These are phyloP conservation scores for Solanum lignicaule DNA, from an alignment of 257 asterid genomes.

Conservation along the genomic window DNA sequence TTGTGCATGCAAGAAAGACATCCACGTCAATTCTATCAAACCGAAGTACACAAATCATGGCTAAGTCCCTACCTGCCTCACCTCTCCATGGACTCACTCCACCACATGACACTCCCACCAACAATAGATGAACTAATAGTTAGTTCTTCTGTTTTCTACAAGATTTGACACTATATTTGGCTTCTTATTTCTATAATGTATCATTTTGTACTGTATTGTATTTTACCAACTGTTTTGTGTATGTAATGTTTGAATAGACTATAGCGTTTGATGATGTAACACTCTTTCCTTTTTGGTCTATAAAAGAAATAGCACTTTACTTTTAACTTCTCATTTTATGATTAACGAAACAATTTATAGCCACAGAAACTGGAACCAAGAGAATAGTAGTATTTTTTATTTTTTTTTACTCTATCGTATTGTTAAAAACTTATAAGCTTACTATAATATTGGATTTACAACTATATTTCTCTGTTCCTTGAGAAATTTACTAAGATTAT, in stretches of 20 bases:
- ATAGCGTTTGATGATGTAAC: background rate
- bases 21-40: background rate
- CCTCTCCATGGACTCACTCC: background rate
- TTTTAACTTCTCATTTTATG: background rate
- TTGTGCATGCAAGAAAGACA: slow-evolving; percentile 5
- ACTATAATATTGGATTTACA: background rate
- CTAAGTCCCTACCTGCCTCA: background rate
- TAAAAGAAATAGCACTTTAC: background rate
- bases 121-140: background rate
- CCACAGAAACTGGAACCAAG: background rate
- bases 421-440: background rate
- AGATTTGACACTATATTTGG: background rate
- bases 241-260: background rate
- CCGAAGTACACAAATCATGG: background rate
- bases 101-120: background rate
- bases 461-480: background rate
- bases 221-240: background rate
- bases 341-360: background rate
- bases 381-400: background rate
- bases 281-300: background rate
- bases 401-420: background rate
- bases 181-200: background rate
- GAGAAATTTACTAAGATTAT: background rate
- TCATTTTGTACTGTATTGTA: background rate
- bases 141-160: background rate